Percentiles rank a stretch among this genome's conserved stretches.
phyloP scores from a whole-genome alignment of 164 flowering plant species.

The Hamamelis virginiana region DNA sequence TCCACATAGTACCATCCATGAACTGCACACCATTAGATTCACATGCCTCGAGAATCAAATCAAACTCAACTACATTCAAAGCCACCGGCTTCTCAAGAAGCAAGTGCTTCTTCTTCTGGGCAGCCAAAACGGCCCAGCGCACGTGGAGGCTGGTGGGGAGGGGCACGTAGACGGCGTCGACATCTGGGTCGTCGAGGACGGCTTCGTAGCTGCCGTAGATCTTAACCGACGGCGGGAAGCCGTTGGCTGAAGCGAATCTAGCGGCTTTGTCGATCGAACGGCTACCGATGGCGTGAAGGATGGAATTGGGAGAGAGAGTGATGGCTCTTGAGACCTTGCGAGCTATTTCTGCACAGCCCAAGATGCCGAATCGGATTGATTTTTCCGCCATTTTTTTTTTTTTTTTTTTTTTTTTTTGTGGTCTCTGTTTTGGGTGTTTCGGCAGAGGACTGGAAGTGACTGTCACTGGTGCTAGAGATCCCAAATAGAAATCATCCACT shows the following conservation, averaged over 20 bases:
- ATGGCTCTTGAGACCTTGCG: slow-evolving; percentile 61
- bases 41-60: slow-evolving; percentile 51
- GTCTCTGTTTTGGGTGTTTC: no score
- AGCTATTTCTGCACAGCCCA: slow-evolving; percentile 67
- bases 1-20: slow-evolving; percentile 86
- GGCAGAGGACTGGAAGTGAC: no score
- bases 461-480: no score
- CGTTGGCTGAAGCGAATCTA: slow-evolving; percentile 43
- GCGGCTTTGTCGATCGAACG: slow-evolving; percentile 62
- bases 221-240: slow-evolving; percentile 46
- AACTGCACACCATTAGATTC: slow-evolving; percentile 62
- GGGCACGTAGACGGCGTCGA: slow-evolving; percentile 74
- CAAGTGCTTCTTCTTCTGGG: slow-evolving; percentile 62
- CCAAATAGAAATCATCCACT: no score
- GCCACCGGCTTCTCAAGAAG: slow-evolving; percentile 76
- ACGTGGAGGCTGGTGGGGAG: slow-evolving; percentile 63
- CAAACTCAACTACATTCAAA: slow-evolving; percentile 48
- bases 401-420: slow-evolving; percentile 3
- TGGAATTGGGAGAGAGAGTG: slow-evolving; percentile 46
- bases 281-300: slow-evolving; percentile 54
- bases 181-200: slow-evolving; percentile 54
- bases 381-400: slow-evolving; percentile 25
- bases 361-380: slow-evolving; percentile 49
- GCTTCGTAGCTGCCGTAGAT: slow-evolving; percentile 60
- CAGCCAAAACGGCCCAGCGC: slow-evolving; percentile 57